Evolutionary conservation across 2,329 filamentous ascomycete species (phyloP).

Genomic region (Rugonectria rugulosa): DNA sequence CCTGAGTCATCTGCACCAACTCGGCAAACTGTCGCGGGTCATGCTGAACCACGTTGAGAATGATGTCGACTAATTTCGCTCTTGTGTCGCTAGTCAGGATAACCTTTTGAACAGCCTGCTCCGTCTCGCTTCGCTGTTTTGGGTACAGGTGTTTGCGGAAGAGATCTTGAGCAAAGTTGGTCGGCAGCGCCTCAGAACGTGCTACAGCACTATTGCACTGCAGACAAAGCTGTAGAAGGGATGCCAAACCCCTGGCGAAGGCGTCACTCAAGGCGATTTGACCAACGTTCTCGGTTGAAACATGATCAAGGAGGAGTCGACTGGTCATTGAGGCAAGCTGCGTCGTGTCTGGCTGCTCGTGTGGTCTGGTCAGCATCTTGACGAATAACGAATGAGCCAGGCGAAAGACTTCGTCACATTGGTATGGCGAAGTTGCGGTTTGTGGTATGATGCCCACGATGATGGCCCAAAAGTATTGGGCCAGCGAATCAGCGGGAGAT

Average conservation of each 20-base stretch:
- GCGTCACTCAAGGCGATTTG: constrained; percentile 38
- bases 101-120: constrained; percentile 46
- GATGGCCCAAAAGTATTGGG: constrained; percentile 42
- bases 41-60: constrained; percentile 64
- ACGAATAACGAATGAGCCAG: constrained; percentile 51
- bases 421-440: constrained; percentile 40
- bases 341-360: constrained; percentile 42
- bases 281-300: constrained; percentile 48
- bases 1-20: constrained; percentile 55
- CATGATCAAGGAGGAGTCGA: constrained; percentile 48
- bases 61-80: constrained; percentile 65
- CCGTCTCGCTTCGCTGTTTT: constrained; percentile 45
- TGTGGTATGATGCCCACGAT: constrained; percentile 45
- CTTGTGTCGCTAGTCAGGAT: constrained; percentile 64
- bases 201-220: constrained; percentile 38
- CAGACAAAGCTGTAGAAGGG: constrained; percentile 42
- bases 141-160: constrained; percentile 75
- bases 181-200: constrained; percentile 35
- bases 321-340: constrained; percentile 41
- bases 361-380: constrained; percentile 37
- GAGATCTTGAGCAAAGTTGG: constrained; percentile 50
- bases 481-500: constrained; percentile 17
- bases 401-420: constrained; percentile 56
- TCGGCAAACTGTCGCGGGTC: constrained; percentile 55
- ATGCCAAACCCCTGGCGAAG: constrained; percentile 41